Base-by-base conservation (phyloP, 768 basidiomycete genomes). In the Lentinula guzmanii region DNA sequence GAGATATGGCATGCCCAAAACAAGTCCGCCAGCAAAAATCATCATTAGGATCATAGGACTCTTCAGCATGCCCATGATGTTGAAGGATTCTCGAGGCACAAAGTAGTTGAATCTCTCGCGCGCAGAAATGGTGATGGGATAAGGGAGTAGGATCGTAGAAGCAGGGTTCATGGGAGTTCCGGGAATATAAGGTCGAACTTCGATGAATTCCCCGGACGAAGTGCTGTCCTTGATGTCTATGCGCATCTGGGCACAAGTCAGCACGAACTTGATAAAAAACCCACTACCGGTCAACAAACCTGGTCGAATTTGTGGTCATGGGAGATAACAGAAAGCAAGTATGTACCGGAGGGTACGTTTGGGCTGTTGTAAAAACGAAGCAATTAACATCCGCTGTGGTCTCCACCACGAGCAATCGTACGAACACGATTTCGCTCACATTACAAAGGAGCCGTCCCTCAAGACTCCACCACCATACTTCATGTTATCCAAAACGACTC, bases 1-100 rank as follows among this genome's bases (percentile, higher is more conserved):
- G 58, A 93, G 71, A 68, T 89, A 91, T 4, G 90, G 91, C 82
- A 84, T 86, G 24, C 79, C 82, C 31, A 93, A 71, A 75, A 89
- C 81, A 82, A 91, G 82, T 54, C 73, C 75, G 41, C 81, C 90
- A 50, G 81, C 87, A 64, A 81, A 72, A 34, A 84, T 78, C 85
- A 90, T 89, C 70, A 92, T 79, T 61, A 93, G 73, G 79, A 90
- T 89, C 91, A 93, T 92, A 6, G 91, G 91, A 69, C 85, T 93
- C 61, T 86, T 83, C 67, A 93, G 76, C 88, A 93, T 91, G 57
- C 77, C 83, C 61, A 88, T 59, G 24, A 91, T 64, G 70, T 88
- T 88, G 79, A 93, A 93, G 16, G 85, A 83, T 70, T 91, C 82
- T 35, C 70, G 82, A 28, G 88, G 85, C 33, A 85, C 76, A 69